Evolutionary conservation across 1,139 yeast species (phyloP), one percentile per base, ranked within the genome.

Genomic region (Zhuliangozyma parablackwelliae): DNA sequence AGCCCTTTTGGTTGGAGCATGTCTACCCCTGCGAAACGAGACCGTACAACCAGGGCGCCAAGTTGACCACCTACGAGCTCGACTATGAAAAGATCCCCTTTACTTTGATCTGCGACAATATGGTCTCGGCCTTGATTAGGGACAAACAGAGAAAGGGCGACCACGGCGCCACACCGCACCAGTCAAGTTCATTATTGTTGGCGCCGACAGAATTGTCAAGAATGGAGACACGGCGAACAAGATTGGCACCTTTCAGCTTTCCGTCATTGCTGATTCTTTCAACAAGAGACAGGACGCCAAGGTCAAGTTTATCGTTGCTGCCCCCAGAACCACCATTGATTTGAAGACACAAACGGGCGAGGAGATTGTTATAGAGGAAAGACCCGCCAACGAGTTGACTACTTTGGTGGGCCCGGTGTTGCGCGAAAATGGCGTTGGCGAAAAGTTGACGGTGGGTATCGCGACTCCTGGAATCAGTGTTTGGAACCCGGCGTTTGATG

Each of bases 401-500:
- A 75, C 80, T 26, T 75, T 90, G 32, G 76, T 76, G 45, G 97
- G 97, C 13, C 88, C 66, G 25, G 57, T 61, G 2, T 46, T 72
- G 26, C 59, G 57, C 2, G 58, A 63, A 31, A 34, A 67, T 2
- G 41, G 37, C 5, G 56, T 64, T 2, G 72, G 76, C 24, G 79
- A 75, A 5, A 77, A 75, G 42, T 26, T 50, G 6, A 65, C 68
- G 26, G 85, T 88, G n/a, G 85, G 87, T 26, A 75, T 86, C 39
- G 96, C 96, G 1, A 94, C 97, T 2, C 85, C 86, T 2, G 86
- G 84, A 1, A 84, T 90, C 29, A 67, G 73, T 3, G 96, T 88
- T 1, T 92, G 97, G 97, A 92, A 92, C 53, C 98, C 98, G 1
- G 85, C 97, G 0, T 92, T 92, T 52, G 98, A 92, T 56, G 90